Evolutionary conservation across 768 basidiomycete genomes (phyloP).

Genomic region (Daedaleopsis sinensis): DNA sequence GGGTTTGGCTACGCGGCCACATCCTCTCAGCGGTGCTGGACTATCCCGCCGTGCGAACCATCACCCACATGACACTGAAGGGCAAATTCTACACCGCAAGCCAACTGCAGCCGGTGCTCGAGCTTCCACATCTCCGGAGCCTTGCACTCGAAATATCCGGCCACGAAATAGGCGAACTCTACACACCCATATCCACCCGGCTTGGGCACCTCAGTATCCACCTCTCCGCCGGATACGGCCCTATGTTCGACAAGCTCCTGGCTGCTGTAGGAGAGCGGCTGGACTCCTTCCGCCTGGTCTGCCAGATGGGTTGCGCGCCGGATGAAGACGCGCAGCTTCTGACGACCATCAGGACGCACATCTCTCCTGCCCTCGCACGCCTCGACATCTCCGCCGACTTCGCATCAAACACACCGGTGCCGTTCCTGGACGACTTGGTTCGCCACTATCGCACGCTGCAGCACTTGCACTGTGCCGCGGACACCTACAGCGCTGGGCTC

Average conservation of each 20-base stretch:
- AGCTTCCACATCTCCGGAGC: neutral
- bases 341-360: constrained; percentile 1
- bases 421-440: constrained; percentile 1
- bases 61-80: neutral
- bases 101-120: neutral
- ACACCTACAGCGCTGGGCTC: neutral
- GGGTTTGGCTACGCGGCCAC: neutral
- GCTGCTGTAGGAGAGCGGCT: constrained; percentile 4
- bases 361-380: neutral
- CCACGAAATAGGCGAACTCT: constrained; percentile 1
- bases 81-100: neutral
- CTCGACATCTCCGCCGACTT: neutral
- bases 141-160: neutral
- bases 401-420: neutral
- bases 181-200: neutral
- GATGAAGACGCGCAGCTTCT: constrained; percentile 1
- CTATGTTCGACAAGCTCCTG: constrained; percentile 1
- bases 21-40: neutral
- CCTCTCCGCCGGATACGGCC: constrained; percentile 1
- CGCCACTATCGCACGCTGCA: constrained; percentile 1
- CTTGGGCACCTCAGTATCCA: constrained; percentile 4
- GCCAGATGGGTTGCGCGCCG: constrained; percentile 5
- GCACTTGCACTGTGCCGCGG: constrained; percentile 1
- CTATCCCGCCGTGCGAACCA: neutral
- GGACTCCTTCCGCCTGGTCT: constrained; percentile 1